These are phyloP conservation scores for Claviceps purpurea DNA, from an alignment of 2,329 filamentous ascomycete genomes.

Conservation along the genomic window DNA sequence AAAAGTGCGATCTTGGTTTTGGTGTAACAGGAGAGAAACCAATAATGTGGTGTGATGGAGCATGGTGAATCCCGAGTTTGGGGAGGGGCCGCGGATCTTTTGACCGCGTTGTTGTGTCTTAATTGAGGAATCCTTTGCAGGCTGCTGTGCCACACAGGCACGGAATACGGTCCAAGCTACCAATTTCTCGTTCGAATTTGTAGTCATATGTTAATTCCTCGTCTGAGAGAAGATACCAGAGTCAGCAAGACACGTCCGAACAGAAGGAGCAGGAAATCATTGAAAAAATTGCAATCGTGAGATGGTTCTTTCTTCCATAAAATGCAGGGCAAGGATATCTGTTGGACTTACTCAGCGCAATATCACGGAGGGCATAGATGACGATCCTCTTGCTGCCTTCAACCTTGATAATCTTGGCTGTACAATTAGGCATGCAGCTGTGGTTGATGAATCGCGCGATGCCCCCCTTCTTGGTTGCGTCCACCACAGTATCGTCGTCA, in stretches of 20 bases:
- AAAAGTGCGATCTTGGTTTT: not conserved
- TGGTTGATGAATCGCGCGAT: constrained; percentile 99
- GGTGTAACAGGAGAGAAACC: not conserved
- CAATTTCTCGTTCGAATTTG: constrained; percentile 97
- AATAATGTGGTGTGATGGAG: constrained; percentile 1
- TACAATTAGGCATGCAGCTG: constrained; percentile 96
- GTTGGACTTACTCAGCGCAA: constrained; percentile 67
- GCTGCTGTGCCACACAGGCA: constrained; percentile 92
- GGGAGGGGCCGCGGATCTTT: too few species aligned
- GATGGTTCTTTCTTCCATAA: not conserved
- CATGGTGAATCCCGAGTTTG: not conserved
- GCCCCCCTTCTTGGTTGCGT: constrained; percentile 95
- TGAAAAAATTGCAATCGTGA: not conserved
- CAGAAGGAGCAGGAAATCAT: not conserved
- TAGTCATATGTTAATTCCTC: constrained; percentile 99
- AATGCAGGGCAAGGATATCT: too few species aligned
- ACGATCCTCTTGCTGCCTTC: constrained; percentile 97
- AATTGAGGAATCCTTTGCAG: constrained; percentile 99
- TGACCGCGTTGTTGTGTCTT: constrained; percentile 21
- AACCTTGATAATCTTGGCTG: constrained; percentile 97
- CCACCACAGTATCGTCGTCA: constrained; percentile 92
- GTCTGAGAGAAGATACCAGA: constrained; percentile 39
- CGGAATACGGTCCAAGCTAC: constrained; percentile 86
- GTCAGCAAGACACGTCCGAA: not conserved
- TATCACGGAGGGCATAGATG: constrained; percentile 94